Evolutionary conservation across 2,329 filamentous ascomycete genomes (phyloP).

Genomic region (Beauveria pseudobassiana): DNA sequence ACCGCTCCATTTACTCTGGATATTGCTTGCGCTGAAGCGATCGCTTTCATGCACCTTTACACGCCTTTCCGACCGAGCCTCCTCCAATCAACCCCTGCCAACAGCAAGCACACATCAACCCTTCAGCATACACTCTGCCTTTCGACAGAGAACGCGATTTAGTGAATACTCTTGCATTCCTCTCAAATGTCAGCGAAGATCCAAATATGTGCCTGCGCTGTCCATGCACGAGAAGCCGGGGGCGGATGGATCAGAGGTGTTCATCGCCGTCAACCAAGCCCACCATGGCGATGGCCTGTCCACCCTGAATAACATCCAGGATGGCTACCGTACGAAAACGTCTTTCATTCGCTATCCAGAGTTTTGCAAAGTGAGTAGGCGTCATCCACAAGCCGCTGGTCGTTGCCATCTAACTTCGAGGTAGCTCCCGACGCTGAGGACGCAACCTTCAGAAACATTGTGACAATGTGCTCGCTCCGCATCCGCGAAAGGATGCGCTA

Average conservation of each 20-base stretch:
- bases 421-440: conserved; percentile 11
- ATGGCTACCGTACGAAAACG: conserved; percentile 13
- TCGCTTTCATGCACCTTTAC: not conserved
- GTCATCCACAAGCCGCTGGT: not conserved
- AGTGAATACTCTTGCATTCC: not conserved
- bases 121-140: not conserved
- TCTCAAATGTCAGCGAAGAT: not conserved
- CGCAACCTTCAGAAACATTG: conserved; percentile 20
- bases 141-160: not conserved
- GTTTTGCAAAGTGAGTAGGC: conserved; percentile 4
- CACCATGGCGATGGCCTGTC: too few relatives aligned
- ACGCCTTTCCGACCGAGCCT: not conserved
- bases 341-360: conserved; percentile 14
- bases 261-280: too few relatives aligned
- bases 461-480: conserved; percentile 22
- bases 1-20: not conserved
- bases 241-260: too few relatives aligned
- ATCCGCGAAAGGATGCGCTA: conserved; percentile 19
- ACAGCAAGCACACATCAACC: not conserved
- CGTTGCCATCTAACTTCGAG: not conserved
- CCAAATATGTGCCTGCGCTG: not conserved
- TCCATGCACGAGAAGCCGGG: too few relatives aligned
- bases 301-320: not conserved
- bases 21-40: not conserved
- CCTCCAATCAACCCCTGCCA: not conserved